Base-by-base conservation (phyloP, 2,329 filamentous ascomycete genomes). In the Teratosphaeria gauchensis region DNA sequence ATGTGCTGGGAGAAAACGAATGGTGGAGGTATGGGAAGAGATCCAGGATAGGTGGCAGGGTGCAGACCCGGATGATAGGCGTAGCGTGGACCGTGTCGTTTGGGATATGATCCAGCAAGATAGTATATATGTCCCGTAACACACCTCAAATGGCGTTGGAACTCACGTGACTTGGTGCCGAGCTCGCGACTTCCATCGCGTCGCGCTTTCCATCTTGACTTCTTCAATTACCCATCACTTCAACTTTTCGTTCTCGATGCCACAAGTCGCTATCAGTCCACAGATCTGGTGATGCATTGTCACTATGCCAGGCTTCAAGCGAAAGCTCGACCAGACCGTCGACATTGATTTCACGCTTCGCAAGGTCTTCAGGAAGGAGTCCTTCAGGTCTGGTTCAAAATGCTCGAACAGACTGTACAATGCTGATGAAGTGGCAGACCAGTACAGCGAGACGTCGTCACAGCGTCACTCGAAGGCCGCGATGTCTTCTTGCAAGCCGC, bases 401-500 rank as follows among this genome's bases (percentile, higher is more conserved):
- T 24, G 11, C 12, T 11, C 42, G 38, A n/a, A 42, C 19, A 52
- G 42, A 52, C 16, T 31, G 53, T 8, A 16, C 2, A 53, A 12
- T n/a, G 38, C 58, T 56, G 33, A 61, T 33, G 3, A 4, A 4
- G 4, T 7, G 19, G 4, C 61, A 91, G 90, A 66, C 90, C 91
- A 11, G 78, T 89, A 42, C 92, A 96, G 71, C 84, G 89, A 60
- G 91, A 97, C 68, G 91, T 96, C 58, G 92, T 97, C 58, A 80
- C 82, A 59, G 88, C 90, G 7, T 89, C 89, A 2, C 79, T 96
- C 8, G 84, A 88, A 58, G 88, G 90, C 16, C 81, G 92, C 62
- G 92, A 97, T 85, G 88, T 97, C 51, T 96, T 95, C 69, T 82
- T 97, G 0, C 92, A 96, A 74, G 92, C 92, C 53, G 89, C 89